Conservation (phyloP, 108 stramenopile species). For the Schizochytrium sp. region DNA sequence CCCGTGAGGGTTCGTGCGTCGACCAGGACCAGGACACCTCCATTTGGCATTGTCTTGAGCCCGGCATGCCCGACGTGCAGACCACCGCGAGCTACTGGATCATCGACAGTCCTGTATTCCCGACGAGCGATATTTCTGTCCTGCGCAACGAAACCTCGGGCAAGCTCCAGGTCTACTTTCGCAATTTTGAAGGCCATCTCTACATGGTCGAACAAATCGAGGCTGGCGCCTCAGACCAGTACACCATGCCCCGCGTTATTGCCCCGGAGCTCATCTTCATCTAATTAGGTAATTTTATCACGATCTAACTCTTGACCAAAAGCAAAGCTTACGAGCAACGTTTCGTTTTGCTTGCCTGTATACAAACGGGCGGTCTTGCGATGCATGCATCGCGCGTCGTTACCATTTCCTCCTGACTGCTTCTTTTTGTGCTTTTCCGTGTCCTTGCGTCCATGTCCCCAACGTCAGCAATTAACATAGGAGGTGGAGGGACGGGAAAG, state of each 20-base stretch:
- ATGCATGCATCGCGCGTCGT: too few relatives aligned
- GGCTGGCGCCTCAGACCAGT: background rate
- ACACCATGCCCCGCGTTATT: background rate
- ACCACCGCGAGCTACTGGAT: background rate
- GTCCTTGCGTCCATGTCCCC: too few relatives aligned
- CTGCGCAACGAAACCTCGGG: background rate
- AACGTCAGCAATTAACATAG: too few relatives aligned
- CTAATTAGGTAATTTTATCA: background rate
- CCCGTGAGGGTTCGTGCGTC: background rate
- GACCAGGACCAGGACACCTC: background rate
- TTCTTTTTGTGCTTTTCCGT: too few relatives aligned
- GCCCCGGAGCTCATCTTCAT: background rate
- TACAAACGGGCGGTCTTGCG: too few relatives aligned
- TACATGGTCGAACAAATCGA: background rate
- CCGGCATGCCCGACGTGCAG: background rate
- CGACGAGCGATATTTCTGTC: conserved; percentile 1
- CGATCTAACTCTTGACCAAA: too few relatives aligned
- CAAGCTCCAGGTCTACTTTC: background rate
- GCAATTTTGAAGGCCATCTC: conserved; percentile 2
- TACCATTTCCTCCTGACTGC: too few relatives aligned
- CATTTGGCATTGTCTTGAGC: background rate
- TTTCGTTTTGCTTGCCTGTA: too few relatives aligned
- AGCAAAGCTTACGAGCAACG: too few relatives aligned
- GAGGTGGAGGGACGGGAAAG: too few relatives aligned
- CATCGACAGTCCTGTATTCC: conserved; percentile 6